Base-by-base conservation (phyloP, 345 rosid species). In the Ailanthus altissimus region DNA sequence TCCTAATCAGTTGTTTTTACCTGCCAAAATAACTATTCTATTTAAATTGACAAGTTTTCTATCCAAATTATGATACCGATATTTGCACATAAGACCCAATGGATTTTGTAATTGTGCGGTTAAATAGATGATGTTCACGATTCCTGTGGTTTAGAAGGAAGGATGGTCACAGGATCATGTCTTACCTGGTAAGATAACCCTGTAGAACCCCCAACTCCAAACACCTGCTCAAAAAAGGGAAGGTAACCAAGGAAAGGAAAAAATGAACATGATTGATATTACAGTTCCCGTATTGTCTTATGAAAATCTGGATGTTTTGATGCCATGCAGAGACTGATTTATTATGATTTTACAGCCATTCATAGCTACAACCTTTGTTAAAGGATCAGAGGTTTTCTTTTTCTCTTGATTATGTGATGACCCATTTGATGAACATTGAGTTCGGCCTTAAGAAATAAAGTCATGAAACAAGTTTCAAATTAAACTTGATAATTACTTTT, bases 361-460 rank as follows among this genome's bases (percentile, higher is more conserved):
- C 42, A 8, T 59, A 21, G 45, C 54, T 42, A 73, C 20, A 56
- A 16, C 38, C 5, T 38, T 13, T 42, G 5, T 3, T 15, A 72
- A 56, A 43, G 66, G 76, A 18, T 59, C 26, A 43, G 54, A 56
- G 6, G 25, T 73, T 60, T 45, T 73, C 66, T 57, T 10, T n/a
- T 40, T 32, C 53, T 25, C 56, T 42, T 72, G 66, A 32, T 72
- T 58, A 42, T 43, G 16, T 21, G 26, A 40, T 25, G 23, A 73
- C 67, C 25, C 21, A 0, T 51, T 63, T 53, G 71, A 50, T 75
- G 32, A 7, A 62, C 59, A 61, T 74, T 62, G 69, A 51, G 32
- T 21, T 49, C 47, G 6, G 46, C 62, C 32, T 63, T 13, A 51
- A 4, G n/a, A 51, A 70, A 16, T 8, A 15, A 71, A 61, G 60